phyloP scores from a whole-genome alignment of 2,329 filamentous ascomycete genomes.

The Cordyceps cicadae region DNA sequence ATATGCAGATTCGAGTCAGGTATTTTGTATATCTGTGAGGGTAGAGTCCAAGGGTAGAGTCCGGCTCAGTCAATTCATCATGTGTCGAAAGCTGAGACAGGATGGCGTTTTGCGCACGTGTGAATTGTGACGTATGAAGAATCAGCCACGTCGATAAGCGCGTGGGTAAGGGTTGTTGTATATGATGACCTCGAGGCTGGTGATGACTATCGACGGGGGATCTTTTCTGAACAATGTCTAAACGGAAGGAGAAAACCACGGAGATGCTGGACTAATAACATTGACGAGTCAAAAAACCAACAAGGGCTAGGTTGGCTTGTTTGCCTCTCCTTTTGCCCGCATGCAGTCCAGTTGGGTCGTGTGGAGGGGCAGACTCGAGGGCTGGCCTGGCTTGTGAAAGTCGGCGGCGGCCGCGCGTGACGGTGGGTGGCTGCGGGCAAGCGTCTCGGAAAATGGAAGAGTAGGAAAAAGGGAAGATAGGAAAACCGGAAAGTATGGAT shows the following conservation, averaged over 20 bases:
- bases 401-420: not conserved
- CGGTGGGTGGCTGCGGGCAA: not conserved
- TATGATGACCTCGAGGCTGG: not conserved
- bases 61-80: not conserved
- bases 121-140: constrained; percentile 1
- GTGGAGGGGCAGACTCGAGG: not conserved
- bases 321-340: not conserved
- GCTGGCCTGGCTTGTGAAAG: constrained; percentile 1
- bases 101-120: not conserved
- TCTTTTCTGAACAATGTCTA: too few relatives aligned
- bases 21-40: not conserved
- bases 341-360: not conserved
- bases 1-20: not conserved
- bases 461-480: too few relatives aligned
- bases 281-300: not conserved
- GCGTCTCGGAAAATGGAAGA: not conserved
- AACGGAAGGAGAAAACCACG: not conserved
- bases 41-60: too few relatives aligned
- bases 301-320: not conserved
- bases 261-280: not conserved
- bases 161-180: constrained; percentile 7
- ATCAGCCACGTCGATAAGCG: not conserved
- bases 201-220: not conserved
- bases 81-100: not conserved
- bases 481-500: too few relatives aligned